phyloP scores from a whole-genome alignment of 768 basidiomycete species.

The Podaxis mareebaensis region DNA sequence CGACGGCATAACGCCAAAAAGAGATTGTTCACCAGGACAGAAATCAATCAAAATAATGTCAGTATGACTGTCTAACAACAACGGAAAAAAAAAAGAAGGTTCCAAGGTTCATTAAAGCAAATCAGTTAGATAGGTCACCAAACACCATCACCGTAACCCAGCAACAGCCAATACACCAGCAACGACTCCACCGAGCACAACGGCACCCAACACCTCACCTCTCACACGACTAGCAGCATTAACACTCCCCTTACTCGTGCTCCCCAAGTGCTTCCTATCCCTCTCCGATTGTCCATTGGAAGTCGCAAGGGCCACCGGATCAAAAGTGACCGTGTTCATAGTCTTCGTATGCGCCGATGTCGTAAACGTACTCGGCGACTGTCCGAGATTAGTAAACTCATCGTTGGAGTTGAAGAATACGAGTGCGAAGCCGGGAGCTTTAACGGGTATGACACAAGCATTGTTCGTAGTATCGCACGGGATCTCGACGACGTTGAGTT shows the following conservation, averaged over 20 bases:
- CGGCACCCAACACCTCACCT: constrained; percentile 1
- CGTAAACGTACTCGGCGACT: constrained; percentile 45
- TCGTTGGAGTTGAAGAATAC: constrained; percentile 56
- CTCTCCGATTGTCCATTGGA: constrained; percentile 43
- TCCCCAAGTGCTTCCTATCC: constrained; percentile 19
- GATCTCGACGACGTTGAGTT: constrained; percentile 55
- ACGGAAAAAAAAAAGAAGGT: neutral
- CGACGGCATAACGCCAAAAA: neutral
- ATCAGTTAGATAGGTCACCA: neutral
- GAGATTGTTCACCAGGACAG: neutral
- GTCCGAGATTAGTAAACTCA: constrained; percentile 21
- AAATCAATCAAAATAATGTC: neutral
- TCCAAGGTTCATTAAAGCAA: neutral
- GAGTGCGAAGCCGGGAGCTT: constrained; percentile 73
- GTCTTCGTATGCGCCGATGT: constrained; percentile 59
- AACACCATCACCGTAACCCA: constrained; percentile 9
- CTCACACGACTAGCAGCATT: constrained; percentile 17
- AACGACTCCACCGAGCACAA: constrained; percentile 10
- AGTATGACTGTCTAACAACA: neutral
- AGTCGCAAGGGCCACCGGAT: constrained; percentile 54
- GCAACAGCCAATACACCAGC: constrained; percentile 10
- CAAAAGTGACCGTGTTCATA: constrained; percentile 57
- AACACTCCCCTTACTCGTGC: constrained; percentile 27
- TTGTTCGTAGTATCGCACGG: constrained; percentile 54
- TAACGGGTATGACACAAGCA: constrained; percentile 60